Evolutionary conservation across 768 basidiomycete genomes (phyloP), one percentile per base, ranked within the genome.

Genomic region (Collybia sp.): DNA sequence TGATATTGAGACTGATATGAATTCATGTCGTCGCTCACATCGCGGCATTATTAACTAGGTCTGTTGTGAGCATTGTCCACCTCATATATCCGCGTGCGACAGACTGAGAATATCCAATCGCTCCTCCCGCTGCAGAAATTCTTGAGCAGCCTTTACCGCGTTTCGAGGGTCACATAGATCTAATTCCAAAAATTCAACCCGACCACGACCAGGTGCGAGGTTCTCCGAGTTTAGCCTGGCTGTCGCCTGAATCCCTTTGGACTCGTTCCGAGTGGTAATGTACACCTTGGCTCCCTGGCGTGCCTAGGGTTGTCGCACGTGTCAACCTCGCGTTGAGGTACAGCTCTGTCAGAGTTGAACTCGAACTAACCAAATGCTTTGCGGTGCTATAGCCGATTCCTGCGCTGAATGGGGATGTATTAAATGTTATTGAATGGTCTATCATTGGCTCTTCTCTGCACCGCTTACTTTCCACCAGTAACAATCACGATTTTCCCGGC

Each of bases 231-330:
- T 40, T 2, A 65, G 52, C 33, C 52, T 43, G 9, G 48, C 51
- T 5, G 62, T 55, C 8, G 62, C 64, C 6, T 46, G 54, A 30
- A 43, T 53, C n/a, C 54, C 61, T 19, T 59, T 69, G 9, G 49
- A 50, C 48, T 69, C 67, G 48, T 58, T 68, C 4, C 77, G 69
- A 3, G 74, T 68, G 0, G 66, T 74, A 51, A 80, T 63, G 51
- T 78, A 77, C 2, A 80, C 71, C 50, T 72, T 80, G 3, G 77
- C 77, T 6, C 79, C 76, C 15, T 63, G 64, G 8, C 63, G 63
- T 2, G 68, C 73, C 25, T 25, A 25, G 8, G 3, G 25, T 25
- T 8, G 25, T 25, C 3, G 25, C 8, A 25, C 25, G 25, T 25
- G 25, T 25, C 25, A 25, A 25, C 25, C 3, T 25, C 8, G 25